Conservation (phyloP, 371 early-diverging fungal genomes). For the Actinomortierella wolfii region DNA sequence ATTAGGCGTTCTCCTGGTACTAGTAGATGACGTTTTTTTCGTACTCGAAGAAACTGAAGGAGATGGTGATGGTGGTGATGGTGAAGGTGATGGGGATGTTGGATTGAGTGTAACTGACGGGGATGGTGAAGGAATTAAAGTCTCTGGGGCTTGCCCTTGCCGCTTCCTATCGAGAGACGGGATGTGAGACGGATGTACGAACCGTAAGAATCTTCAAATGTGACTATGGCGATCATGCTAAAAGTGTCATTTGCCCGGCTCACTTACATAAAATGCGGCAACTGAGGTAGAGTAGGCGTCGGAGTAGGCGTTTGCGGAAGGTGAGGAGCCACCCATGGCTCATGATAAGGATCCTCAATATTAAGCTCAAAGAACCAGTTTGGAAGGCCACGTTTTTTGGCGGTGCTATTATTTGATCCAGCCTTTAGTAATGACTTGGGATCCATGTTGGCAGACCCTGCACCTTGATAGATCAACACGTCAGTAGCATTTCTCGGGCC, state of each 20-base stretch:
- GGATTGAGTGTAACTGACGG: not conserved
- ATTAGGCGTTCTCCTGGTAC: no score
- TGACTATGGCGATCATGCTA: no score
- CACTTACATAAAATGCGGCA: no score
- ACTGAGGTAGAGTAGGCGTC: not conserved
- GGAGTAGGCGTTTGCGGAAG: slow-evolving; percentile 6
- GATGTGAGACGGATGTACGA: no score
- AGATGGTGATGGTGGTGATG: slow-evolving; percentile 1
- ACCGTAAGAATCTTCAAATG: no score
- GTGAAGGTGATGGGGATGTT: slow-evolving; percentile 8
- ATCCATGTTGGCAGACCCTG: slow-evolving; percentile 29
- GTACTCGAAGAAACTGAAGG: no score
- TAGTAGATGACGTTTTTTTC: not conserved
- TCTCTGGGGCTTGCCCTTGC: no score
- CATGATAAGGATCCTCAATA: no score
- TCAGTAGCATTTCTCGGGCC: slow-evolving; percentile 37
- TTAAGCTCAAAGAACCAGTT: not conserved
- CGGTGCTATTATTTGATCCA: not conserved
- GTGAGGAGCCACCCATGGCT: not conserved
- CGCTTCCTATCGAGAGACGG: no score
- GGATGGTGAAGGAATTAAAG: no score
- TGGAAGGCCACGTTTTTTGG: not conserved
- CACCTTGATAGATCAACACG: slow-evolving; percentile 34
- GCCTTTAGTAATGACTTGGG: no score
- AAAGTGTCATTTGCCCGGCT: no score